Evolutionary conservation across 148 eudicot genomes (phyloP).

Genomic region (Rhododendron kiyosumense): DNA sequence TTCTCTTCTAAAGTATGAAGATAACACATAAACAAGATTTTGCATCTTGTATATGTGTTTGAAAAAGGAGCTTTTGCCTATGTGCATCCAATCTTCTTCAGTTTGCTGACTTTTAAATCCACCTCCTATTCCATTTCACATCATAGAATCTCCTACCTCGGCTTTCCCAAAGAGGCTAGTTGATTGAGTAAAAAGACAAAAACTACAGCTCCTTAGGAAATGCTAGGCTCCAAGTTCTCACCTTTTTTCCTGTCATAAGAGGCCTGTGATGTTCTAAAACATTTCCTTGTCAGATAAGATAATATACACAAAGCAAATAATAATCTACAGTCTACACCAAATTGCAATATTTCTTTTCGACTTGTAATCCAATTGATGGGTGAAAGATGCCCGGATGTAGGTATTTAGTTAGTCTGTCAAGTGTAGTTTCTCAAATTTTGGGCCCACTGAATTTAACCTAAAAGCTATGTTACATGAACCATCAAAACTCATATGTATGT

Average conservation of each 20-base stretch:
- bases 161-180: neutral
- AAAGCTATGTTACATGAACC: neutral
- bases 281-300: neutral
- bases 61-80: neutral
- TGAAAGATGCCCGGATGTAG: neutral
- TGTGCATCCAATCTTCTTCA: neutral
- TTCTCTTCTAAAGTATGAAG: neutral
- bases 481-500: neutral
- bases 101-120: neutral
- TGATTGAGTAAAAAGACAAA: neutral
- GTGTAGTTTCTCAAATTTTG: neutral
- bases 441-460: neutral
- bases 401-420: neutral
- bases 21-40: neutral
- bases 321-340: neutral
- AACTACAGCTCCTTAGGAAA: neutral
- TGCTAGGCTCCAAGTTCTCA: neutral
- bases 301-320: neutral
- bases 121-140: neutral
- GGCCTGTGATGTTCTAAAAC: neutral
- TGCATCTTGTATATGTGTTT: neutral
- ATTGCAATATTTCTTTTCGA: neutral
- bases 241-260: neutral
- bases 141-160: neutral
- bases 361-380: neutral